Evolutionary conservation across 2,329 filamentous ascomycete species (phyloP).

Genomic region (Fusarium musae): DNA sequence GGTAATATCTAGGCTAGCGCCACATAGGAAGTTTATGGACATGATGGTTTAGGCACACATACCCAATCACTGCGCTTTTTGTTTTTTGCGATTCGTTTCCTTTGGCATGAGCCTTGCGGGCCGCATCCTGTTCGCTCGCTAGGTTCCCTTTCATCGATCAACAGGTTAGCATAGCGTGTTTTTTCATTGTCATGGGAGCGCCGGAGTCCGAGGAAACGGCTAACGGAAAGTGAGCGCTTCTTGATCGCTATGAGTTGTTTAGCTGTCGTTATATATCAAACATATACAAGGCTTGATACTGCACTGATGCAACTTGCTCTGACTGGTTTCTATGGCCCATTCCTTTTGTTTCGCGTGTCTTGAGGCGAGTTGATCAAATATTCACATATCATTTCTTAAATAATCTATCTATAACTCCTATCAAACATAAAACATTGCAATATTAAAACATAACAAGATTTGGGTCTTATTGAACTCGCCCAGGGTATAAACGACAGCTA

Average conservation of each 20-base stretch:
- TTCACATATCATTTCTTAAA: constrained; percentile 38
- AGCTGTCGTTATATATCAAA: not conserved
- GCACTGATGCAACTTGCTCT: not conserved
- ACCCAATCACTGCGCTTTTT: constrained; percentile 31
- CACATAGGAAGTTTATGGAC: constrained; percentile 3
- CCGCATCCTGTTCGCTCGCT: constrained; percentile 22
- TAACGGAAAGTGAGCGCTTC: constrained; percentile 11
- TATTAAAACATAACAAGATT: constrained; percentile 5
- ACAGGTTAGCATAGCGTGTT: constrained; percentile 28
- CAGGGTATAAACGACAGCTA: constrained; percentile 43
- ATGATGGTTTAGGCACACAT: constrained; percentile 28
- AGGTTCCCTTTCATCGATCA: constrained; percentile 25
- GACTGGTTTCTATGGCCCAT: not conserved
- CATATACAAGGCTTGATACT: not conserved
- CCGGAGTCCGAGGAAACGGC: constrained; percentile 28
- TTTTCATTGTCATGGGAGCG: constrained; percentile 26
- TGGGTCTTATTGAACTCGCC: constrained; percentile 10
- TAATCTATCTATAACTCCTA: constrained; percentile 29
- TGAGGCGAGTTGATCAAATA: constrained; percentile 16
- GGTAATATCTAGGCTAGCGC: constrained; percentile 19
- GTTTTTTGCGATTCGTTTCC: constrained; percentile 11
- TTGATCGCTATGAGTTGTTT: not conserved
- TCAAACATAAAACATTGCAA: constrained; percentile 9
- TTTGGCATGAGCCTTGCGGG: not conserved
- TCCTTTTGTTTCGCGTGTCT: not conserved